Percentiles rank a stretch among this genome's conserved stretches.
These are phyloP conservation scores for Trichoderma sp. DNA, from an alignment of 2,329 filamentous ascomycete genomes.

Conservation along the genomic window DNA sequence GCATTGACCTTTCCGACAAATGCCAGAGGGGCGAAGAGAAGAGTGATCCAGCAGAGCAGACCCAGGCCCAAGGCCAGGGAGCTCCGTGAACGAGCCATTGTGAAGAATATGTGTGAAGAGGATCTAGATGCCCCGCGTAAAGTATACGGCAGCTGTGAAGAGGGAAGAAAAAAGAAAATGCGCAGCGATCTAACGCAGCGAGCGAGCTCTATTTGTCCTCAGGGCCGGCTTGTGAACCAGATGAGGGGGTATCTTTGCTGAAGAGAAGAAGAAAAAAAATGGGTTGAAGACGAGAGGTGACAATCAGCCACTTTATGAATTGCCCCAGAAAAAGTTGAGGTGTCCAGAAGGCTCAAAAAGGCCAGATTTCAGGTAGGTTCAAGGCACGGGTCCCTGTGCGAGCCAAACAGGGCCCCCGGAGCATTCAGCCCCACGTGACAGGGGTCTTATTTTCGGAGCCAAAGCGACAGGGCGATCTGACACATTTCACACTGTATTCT, in stretches of 20 bases:
- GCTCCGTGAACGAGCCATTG: constrained; percentile 62
- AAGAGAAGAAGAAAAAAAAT: constrained; percentile 32
- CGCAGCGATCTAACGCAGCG: constrained; percentile 32
- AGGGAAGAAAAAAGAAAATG: constrained; percentile 27
- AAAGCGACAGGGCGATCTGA: neutral
- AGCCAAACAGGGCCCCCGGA: constrained; percentile 21
- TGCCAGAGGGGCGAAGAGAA: constrained; percentile 84
- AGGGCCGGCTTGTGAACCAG: constrained; percentile 35
- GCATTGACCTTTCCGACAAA: constrained; percentile 77
- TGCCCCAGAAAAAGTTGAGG: constrained; percentile 35
- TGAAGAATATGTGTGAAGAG: constrained; percentile 27
- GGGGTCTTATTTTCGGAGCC: constrained; percentile 24
- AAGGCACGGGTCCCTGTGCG: constrained; percentile 17
- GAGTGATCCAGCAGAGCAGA: constrained; percentile 86
- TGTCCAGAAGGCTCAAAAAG: constrained; percentile 50
- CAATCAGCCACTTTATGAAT: constrained; percentile 41
- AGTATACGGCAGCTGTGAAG: constrained; percentile 18
- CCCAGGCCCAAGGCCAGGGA: constrained; percentile 79
- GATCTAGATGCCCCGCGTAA: constrained; percentile 18
- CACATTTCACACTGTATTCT: neutral
- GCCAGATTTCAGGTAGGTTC: constrained; percentile 48
- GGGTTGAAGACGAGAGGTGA: constrained; percentile 31
- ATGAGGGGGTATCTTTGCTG: constrained; percentile 30
- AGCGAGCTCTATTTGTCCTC: constrained; percentile 34
- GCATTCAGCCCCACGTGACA: constrained; percentile 34